Base-by-base conservation (phyloP, 192 early-diverging fungal genomes). In the Backusella tarrabulga region DNA sequence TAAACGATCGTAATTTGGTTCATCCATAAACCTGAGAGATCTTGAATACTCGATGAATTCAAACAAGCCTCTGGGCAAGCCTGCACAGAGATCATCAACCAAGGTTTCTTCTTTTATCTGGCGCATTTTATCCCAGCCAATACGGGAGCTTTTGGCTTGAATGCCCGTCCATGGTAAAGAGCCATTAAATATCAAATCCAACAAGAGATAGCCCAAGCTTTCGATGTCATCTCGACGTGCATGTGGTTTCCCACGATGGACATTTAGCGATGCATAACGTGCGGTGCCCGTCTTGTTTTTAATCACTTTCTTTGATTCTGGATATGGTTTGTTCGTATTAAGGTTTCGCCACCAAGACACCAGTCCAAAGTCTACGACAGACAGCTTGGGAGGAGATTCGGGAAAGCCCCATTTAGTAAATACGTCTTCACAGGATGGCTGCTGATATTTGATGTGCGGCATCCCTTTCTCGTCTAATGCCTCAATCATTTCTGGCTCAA, bases 61-160 rank as follows among this genome's bases (percentile, higher is more conserved):
- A 73, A 89, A 85, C 77, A 96, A 92, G 34, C 93, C 95, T 34
- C 44, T 74, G 11, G 95, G 95, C 67, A 91, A 84, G 0, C 90
- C 92, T 6, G 88, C 88, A 73, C 92, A 94, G 8, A 97, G 79
- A 23, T 95, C 94, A 29, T 88, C 83, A 23, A 96, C 82, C 12
- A 81, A 77, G 1, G 85, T 91, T 0, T 89, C 90, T 63, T 91
- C 91, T 72, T 97, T 97, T 77, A 92, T 90, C 76, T 93, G 90
- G 23, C 88, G 86, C 88, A 97, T 96, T 73, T 91, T 91, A 63
- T 94, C 93, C 88, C 95, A 97, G n/a, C 95, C 95, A 80, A 92
- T 85, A 54, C 88, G 86, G 56, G 95, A 93, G 42, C 89, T 95
- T n/a, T 89, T 84, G 3, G 95, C 95, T 75, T 92, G 90, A 32